Base-by-base conservation (phyloP, 495 filamentous ascomycete species). In the Hypoxylon subgilvum region DNA sequence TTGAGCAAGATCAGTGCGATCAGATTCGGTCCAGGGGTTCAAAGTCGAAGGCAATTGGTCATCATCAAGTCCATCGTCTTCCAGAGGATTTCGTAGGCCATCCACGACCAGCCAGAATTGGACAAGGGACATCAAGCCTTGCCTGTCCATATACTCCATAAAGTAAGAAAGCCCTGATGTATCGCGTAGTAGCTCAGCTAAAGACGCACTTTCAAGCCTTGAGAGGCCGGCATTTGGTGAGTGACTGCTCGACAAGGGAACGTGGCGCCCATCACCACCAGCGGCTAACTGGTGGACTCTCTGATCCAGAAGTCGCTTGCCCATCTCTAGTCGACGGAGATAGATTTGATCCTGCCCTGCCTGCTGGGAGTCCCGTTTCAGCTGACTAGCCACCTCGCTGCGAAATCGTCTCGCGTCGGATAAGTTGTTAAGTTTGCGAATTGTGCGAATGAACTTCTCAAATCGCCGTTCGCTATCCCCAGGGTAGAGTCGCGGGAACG, bases 101-200 rank as follows among this genome's bases (percentile, higher is more conserved):
- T 97, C 94, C 12, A 97, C 95, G 17, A 97, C 93, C 36, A 99
- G 87, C 92, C 92, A 99, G 72, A 96, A 99, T 68, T 99, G 95
- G 1, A 99, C 94, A 31, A 96, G 73, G 10, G 87, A 81, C 86
- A 97, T 92, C 4, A 95, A 79, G 22, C 83, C 77, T 67, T 90
- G 87, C 21, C 93, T 88, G 70, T 99, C 95, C 95, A 97, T 97
- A 69, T 91, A 97, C 66, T 99, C 95, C 95, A 97, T 99, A 69
- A 97, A 97, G 68, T 96, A 99, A 8, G 92, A 97, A 12, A 97
- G 77, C 4, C 91, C 92, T 1, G 93, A 86, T 6, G 93, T 84
- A 70, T 94, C 89, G 57, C 92, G 88, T 51, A 99, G 80, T 16
- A 97, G 74, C 19, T 97, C 90, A 23, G 83, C 82, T 3, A 97